A percentile compares a stretch with the other conserved stretches of the same genome.
Evolutionary conservation across 2,329 filamentous ascomycete species (phyloP).

Genomic region (Exophiala spinifera): DNA sequence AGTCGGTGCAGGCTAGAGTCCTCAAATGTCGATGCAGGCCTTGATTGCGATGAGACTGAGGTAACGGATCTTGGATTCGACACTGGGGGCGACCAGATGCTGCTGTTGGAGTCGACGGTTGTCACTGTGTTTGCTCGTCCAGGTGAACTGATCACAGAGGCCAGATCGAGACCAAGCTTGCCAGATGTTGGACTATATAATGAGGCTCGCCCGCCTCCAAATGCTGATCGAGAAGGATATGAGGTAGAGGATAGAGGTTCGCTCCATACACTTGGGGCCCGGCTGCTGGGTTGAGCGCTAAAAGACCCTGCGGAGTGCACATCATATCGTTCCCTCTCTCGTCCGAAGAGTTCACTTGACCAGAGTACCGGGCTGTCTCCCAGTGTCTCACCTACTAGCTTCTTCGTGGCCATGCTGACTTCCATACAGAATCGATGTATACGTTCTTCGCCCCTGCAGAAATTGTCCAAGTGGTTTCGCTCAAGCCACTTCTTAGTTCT

Average conservation of each 20-base stretch:
- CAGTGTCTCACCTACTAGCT: slow-evolving; percentile 79
- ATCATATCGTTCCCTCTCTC: slow-evolving; percentile 55
- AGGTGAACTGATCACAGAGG: slow-evolving; percentile 58
- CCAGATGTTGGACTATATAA: slow-evolving; percentile 69
- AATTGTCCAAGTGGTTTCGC: slow-evolving; percentile 79
- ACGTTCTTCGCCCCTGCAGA: slow-evolving; percentile 90
- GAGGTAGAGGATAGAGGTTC: slow-evolving; percentile 39
- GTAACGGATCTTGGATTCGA: slow-evolving; percentile 40
- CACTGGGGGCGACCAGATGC: slow-evolving; percentile 84
- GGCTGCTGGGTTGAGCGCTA: slow-evolving; percentile 43
- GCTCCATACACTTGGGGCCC: slow-evolving; percentile 44
- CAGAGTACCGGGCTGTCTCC: slow-evolving; percentile 83
- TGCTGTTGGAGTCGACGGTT: slow-evolving; percentile 70
- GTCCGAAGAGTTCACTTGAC: slow-evolving; percentile 83
- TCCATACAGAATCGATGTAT: slow-evolving; percentile 93
- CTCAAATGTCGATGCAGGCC: slow-evolving; percentile 32
- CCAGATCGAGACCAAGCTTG: slow-evolving; percentile 58
- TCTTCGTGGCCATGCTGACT: slow-evolving; percentile 79
- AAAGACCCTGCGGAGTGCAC: slow-evolving; percentile 40
- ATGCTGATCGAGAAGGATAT: slow-evolving; percentile 30
- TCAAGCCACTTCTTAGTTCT: slow-evolving; percentile 80
- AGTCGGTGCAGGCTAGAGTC: slow-evolving; percentile 13
- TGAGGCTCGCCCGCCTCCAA: slow-evolving; percentile 47
- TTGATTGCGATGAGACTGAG: slow-evolving; percentile 35
- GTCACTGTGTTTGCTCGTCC: slow-evolving; percentile 65